Percentiles rank a stretch among this genome's conserved stretches.
Conservation (phyloP, 805 yeast genomes). For the Pichia kluyveri region DNA sequence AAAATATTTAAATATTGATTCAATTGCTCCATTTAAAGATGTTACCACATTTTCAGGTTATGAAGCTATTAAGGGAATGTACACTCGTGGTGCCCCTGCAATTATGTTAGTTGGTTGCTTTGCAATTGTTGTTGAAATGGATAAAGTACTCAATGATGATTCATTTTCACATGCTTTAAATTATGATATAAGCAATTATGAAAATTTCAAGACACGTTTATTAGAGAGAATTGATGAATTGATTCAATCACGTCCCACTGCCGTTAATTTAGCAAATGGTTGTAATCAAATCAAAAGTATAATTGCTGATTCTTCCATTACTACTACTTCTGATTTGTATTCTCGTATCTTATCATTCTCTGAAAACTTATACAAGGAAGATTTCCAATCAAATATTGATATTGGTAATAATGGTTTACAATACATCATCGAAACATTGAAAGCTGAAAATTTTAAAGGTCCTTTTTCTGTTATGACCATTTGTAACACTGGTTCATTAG, state of each 20-base stretch:
- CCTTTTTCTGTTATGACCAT: conserved; percentile 81
- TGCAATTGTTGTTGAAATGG: conserved; percentile 68
- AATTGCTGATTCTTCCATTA: conserved; percentile 11
- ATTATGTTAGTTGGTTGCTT: conserved; percentile 92
- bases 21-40: conserved; percentile 45
- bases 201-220: conserved; percentile 30
- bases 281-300: conserved; percentile 38
- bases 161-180: conserved; percentile 17
- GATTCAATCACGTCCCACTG: conserved; percentile 84
- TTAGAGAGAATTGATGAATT: conserved; percentile 49
- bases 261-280: conserved; percentile 84
- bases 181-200: conserved; percentile 14
- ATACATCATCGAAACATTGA: conserved; percentile 44
- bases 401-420: conserved; percentile 77
- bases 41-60: conserved; percentile 53
- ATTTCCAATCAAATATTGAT: conserved; percentile 62
- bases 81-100: conserved; percentile 97
- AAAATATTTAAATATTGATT: conserved; percentile 49
- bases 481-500: conserved; percentile 94
- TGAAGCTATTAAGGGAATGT: conserved; percentile 80
- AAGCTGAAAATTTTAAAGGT: conserved; percentile 41
- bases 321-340: conserved; percentile 21
- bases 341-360: conserved; percentile 34
- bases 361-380: conserved; percentile 58
- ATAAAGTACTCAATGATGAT: conserved; percentile 19